phyloP scores from a whole-genome alignment of 495 filamentous ascomycete genomes.

The Aspergillus heteromorphus region DNA sequence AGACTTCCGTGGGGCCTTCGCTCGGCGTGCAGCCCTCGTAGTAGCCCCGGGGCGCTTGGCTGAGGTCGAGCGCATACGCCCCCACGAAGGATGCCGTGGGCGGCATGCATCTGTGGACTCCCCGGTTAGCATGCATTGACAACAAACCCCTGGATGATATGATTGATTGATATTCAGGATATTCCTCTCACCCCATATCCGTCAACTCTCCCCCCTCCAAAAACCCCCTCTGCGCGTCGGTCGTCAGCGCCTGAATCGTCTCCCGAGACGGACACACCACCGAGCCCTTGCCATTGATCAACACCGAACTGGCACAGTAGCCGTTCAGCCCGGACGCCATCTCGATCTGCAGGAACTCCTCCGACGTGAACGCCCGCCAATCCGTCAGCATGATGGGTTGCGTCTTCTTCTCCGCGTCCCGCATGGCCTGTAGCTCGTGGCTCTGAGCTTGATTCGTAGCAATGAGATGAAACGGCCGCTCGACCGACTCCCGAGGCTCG shows the following conservation, averaged over 20 bases:
- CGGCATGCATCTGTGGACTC: conserved; percentile 4
- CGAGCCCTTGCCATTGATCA: conserved; percentile 54
- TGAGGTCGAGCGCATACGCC: neutral
- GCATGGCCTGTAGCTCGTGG: conserved; percentile 39
- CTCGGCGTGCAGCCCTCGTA: conserved; percentile 25
- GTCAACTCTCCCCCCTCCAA: conserved; percentile 27
- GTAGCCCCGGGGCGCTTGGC: conserved; percentile 5
- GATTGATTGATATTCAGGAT: too few species aligned
- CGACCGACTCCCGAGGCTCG: conserved; percentile 18
- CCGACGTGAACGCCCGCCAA: conserved; percentile 46
- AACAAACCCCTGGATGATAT: too few species aligned
- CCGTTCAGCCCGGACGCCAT: conserved; percentile 32
- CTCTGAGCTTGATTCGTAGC: conserved; percentile 20
- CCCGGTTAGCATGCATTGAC: neutral
- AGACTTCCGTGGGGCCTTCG: conserved; percentile 20
- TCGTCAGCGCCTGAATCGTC: conserved; percentile 31
- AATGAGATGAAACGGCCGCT: conserved; percentile 45
- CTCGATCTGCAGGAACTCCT: conserved; percentile 34
- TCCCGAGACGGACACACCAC: conserved; percentile 38
- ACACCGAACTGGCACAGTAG: conserved; percentile 43
- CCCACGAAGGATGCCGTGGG: neutral
- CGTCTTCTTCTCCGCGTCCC: conserved; percentile 37
- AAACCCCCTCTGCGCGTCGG: conserved; percentile 2
- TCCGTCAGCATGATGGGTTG: conserved; percentile 49
- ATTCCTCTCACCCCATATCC: conserved; percentile 42